These are phyloP conservation scores for Diaporthe sp. DNA, from an alignment of 2,329 filamentous ascomycete species.

Conservation along the genomic window DNA sequence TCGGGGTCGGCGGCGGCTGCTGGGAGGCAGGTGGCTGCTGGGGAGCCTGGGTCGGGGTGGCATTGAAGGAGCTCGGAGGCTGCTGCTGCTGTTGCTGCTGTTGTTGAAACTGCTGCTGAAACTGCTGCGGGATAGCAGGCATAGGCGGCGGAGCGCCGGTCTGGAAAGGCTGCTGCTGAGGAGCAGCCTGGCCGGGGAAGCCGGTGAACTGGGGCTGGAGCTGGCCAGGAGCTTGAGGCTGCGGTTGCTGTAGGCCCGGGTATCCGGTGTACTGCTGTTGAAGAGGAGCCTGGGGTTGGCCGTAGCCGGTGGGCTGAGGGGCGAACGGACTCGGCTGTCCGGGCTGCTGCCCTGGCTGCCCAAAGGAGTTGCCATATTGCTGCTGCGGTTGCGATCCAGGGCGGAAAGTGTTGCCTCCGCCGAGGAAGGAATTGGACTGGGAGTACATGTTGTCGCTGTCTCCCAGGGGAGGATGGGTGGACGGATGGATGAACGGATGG, in stretches of 20 bases:
- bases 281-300: conserved; percentile 60
- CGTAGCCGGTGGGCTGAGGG: conserved; percentile 73
- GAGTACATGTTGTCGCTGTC: conserved; percentile 79
- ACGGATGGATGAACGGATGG: background rate
- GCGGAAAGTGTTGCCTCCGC: conserved; percentile 81
- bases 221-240: conserved; percentile 68
- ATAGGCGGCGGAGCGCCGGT: conserved; percentile 69
- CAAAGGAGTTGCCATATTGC: conserved; percentile 58
- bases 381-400: conserved; percentile 73
- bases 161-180: conserved; percentile 71
- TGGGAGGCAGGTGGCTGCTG: conserved; percentile 59
- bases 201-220: conserved; percentile 79
- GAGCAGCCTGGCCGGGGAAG: conserved; percentile 61
- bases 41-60: conserved; percentile 64
- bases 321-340: conserved; percentile 66
- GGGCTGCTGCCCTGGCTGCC: conserved; percentile 50
- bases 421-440: conserved; percentile 87
- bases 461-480: conserved; percentile 22
- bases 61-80: conserved; percentile 60
- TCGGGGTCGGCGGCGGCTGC: conserved; percentile 68
- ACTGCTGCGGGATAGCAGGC: conserved; percentile 72
- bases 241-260: conserved; percentile 66
- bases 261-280: conserved; percentile 74
- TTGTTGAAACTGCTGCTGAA: conserved; percentile 70
- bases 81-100: conserved; percentile 63